Conservation (phyloP, 1,139 yeast species). For the Magnusiomyces starmeri region DNA sequence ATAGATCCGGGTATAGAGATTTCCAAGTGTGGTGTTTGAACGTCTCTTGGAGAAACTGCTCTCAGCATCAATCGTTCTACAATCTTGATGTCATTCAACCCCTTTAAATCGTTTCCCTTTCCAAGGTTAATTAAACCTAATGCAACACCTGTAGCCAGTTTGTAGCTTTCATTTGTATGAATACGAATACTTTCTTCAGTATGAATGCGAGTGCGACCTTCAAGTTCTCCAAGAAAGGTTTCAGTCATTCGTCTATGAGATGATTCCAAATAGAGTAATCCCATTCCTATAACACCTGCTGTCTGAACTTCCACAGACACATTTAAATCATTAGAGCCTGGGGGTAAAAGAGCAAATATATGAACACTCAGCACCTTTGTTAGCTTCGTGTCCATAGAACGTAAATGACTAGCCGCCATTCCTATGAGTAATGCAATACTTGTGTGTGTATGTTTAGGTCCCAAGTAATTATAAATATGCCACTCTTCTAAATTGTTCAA, state of each 20-base stretch:
- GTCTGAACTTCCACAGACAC: constrained; percentile 80
- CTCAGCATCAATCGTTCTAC: constrained; percentile 57
- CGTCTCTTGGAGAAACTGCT: constrained; percentile 60
- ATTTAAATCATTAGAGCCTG: constrained; percentile 84
- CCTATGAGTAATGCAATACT: constrained; percentile 86
- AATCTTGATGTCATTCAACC: constrained; percentile 61
- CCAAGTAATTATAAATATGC: constrained; percentile 91
- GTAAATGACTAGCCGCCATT: constrained; percentile 81
- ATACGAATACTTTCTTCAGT: constrained; percentile 6
- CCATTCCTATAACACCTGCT: constrained; percentile 88
- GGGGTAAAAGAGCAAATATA: constrained; percentile 83
- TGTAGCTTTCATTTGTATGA: constrained; percentile 58
- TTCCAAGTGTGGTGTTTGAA: constrained; percentile 61
- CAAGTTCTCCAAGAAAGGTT: constrained; percentile 43
- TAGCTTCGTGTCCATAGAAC: constrained; percentile 78
- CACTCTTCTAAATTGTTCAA: constrained; percentile 80
- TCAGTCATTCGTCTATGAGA: constrained; percentile 88
- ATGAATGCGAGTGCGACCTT: constrained; percentile 13
- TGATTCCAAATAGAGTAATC: constrained; percentile 68
- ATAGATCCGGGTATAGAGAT: constrained; percentile 78
- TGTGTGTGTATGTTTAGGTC: constrained; percentile 80
- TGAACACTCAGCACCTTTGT: constrained; percentile 92
- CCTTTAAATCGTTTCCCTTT: constrained; percentile 56
- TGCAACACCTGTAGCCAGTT: constrained; percentile 83
- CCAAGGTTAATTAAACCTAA: constrained; percentile 85